A percentile compares a stretch with the other conserved stretches of the same genome.
Conservation (phyloP, 371 early-diverging fungal genomes). For the Capillidium heterosporum region DNA sequence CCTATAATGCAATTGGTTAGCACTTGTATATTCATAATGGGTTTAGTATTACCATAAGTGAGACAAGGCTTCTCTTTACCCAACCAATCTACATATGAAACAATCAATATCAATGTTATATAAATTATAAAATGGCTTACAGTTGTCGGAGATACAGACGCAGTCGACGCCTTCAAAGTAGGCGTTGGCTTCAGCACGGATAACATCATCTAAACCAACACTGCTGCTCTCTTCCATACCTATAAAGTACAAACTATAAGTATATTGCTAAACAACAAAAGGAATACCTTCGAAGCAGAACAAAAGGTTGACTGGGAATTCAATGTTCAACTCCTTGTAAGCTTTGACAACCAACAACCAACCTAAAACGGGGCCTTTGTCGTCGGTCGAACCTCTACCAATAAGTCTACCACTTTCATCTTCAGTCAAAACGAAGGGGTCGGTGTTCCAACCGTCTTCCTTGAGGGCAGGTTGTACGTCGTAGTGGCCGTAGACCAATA, state of each 20-base stretch:
- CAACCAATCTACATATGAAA: constrained; percentile 48
- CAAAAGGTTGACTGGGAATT: constrained; percentile 83
- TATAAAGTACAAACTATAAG: background rate
- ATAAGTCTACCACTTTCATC: constrained; percentile 62
- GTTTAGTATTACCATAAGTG: constrained; percentile 74
- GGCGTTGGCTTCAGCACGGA: constrained; percentile 57
- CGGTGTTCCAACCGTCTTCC: constrained; percentile 90
- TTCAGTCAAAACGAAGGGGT: constrained; percentile 79
- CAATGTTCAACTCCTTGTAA: constrained; percentile 71
- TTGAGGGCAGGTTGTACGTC: constrained; percentile 90
- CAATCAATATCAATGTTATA: background rate
- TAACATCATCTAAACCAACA: constrained; percentile 85
- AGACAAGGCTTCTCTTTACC: constrained; percentile 90
- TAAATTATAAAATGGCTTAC: constrained; percentile 8
- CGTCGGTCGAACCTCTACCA: constrained; percentile 87
- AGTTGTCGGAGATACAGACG: constrained; percentile 92
- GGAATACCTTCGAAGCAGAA: constrained; percentile 95
- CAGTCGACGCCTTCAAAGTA: constrained; percentile 81
- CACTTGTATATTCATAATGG: constrained; percentile 30
- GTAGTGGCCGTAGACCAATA: constrained; percentile 88
- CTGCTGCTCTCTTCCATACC: constrained; percentile 47
- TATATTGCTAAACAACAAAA: background rate
- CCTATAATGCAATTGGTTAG: constrained; percentile 55
- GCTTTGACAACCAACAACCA: constrained; percentile 92
- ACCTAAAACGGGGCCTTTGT: constrained; percentile 86